Percentiles rank a stretch among this genome's conserved stretches.
Evolutionary conservation across 768 basidiomycete genomes (phyloP).

Genomic region (Mycena albidolilacea): DNA sequence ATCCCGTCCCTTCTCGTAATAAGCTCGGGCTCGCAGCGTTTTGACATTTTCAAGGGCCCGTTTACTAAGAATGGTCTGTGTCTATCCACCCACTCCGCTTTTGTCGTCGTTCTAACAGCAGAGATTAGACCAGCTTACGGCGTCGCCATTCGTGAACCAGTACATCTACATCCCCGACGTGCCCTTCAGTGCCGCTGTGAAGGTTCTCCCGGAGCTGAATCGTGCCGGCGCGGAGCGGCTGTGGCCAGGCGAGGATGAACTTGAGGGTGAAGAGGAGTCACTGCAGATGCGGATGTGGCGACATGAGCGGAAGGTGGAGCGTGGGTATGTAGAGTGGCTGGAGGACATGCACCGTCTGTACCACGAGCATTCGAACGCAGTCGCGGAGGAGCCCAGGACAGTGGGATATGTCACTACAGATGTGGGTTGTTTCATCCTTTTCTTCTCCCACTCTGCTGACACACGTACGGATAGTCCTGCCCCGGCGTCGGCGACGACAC

Average conservation of each 20-base stretch:
- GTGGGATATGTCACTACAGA: conserved; percentile 70
- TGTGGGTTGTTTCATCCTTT: conserved; percentile 19
- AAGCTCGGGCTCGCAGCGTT: conserved; percentile 64
- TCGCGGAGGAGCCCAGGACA: conserved; percentile 51
- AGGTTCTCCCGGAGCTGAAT: conserved; percentile 55
- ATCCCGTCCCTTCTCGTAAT: conserved; percentile 62
- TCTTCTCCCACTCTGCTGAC: too few species aligned
- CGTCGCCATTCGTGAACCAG: conserved; percentile 65
- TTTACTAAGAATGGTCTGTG: conserved; percentile 64
- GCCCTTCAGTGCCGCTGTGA: conserved; percentile 53
- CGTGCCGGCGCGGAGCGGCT: conserved; percentile 33
- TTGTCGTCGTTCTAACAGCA: not conserved
- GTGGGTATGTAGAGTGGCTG: conserved; percentile 57
- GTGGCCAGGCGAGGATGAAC: conserved; percentile 20
- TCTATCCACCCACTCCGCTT: not conserved
- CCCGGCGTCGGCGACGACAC: conserved; percentile 42
- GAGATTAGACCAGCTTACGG: conserved; percentile 66
- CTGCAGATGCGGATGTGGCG: conserved; percentile 21
- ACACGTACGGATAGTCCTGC: conserved; percentile 41
- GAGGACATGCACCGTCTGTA: conserved; percentile 53
- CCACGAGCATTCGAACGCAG: conserved; percentile 40
- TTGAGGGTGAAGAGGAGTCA: conserved; percentile 15
- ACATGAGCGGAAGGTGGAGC: conserved; percentile 55
- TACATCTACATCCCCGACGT: conserved; percentile 65
- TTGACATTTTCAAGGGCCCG: conserved; percentile 62